Percentiles rank a stretch among this genome's conserved stretches.
Evolutionary conservation across 2,329 filamentous ascomycete species (phyloP).

Genomic region (Ascochyta koolunga): DNA sequence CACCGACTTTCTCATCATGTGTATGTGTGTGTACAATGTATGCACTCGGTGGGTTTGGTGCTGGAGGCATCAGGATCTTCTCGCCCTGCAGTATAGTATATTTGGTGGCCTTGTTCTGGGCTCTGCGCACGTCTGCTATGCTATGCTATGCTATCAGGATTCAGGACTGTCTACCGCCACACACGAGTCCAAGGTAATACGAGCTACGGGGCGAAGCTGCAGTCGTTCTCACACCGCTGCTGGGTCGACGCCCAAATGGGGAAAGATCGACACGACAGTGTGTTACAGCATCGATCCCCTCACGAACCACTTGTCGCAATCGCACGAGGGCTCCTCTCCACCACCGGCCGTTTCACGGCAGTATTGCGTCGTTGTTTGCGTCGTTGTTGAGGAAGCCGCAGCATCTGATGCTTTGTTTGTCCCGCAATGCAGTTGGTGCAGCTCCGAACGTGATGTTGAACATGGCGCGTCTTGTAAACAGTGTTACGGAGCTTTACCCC

Average conservation of each 20-base stretch:
- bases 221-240: slow-evolving; percentile 11
- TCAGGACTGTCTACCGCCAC: too few relatives aligned
- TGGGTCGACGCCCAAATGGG: not conserved
- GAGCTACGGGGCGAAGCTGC: not conserved
- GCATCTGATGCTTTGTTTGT: slow-evolving; percentile 16
- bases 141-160: not conserved
- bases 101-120: not conserved
- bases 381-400: slow-evolving; percentile 11
- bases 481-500: slow-evolving; percentile 14
- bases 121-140: not conserved
- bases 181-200: not conserved
- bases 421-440: slow-evolving; percentile 10
- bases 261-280: slow-evolving; percentile 5
- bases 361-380: not conserved
- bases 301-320: slow-evolving; percentile 7
- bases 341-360: slow-evolving; percentile 9
- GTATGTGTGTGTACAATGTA: not conserved
- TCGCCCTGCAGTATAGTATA: not conserved
- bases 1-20: slow-evolving; percentile 1
- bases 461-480: slow-evolving; percentile 4
- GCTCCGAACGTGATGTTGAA: slow-evolving; percentile 11
- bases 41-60: not conserved
- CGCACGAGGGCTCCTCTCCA: slow-evolving; percentile 5
- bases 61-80: not conserved
- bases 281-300: slow-evolving; percentile 6